A percentile compares a stretch with the other conserved stretches of the same genome.
These are phyloP conservation scores for Elymus sibiricus DNA, from an alignment of 176 grass and related monocot species.

Conservation along the genomic window DNA sequence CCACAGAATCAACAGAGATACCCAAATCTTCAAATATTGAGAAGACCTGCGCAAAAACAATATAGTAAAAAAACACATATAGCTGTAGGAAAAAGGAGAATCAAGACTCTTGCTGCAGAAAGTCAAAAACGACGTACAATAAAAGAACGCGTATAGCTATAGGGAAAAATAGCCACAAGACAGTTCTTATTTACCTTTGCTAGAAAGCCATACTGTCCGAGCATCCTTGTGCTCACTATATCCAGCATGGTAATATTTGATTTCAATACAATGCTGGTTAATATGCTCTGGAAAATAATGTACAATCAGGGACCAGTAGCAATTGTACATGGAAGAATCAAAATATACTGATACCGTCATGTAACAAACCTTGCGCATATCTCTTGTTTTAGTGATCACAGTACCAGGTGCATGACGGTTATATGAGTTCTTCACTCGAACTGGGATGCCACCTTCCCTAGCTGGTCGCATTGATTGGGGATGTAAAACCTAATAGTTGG, in stretches of 20 bases:
- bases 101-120: background rate
- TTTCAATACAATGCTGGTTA: conserved; percentile 97
- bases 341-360: background rate
- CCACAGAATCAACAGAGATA: conserved; percentile 93
- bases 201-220: conserved; percentile 91
- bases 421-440: conserved; percentile 96
- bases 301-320: conserved; percentile 1
- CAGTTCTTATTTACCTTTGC: conserved; percentile 54
- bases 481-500: conserved; percentile 73
- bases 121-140: background rate
- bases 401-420: conserved; percentile 90
- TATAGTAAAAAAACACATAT: background rate
- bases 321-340: conserved; percentile 10
- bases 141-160: background rate
- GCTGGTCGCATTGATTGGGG: conserved; percentile 96
- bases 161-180: background rate
- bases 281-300: conserved; percentile 58
- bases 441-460: conserved; percentile 83
- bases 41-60: conserved; percentile 66
- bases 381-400: conserved; percentile 87
- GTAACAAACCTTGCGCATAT: conserved; percentile 82
- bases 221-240: conserved; percentile 97
- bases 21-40: conserved; percentile 98
- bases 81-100: background rate
- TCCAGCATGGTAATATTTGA: conserved; percentile 98